Evolutionary conservation across 768 basidiomycete species (phyloP).

Genomic region (Mycena indigotica): DNA sequence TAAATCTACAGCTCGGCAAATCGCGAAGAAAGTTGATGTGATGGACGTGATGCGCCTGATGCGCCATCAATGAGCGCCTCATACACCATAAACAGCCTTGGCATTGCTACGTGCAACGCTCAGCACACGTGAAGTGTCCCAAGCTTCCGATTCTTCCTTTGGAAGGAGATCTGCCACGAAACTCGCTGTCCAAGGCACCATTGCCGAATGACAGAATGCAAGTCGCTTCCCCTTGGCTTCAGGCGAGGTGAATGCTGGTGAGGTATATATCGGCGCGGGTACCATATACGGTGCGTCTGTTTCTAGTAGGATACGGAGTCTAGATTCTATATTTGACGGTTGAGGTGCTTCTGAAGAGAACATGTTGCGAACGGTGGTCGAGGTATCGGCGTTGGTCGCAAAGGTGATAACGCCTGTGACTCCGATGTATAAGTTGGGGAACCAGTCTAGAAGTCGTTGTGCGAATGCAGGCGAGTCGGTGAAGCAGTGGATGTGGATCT

Average conservation of each 20-base stretch:
- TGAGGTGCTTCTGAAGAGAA: conserved; percentile 23
- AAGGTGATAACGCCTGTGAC: conserved; percentile 88
- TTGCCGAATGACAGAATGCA: conserved; percentile 74
- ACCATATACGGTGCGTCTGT: conserved; percentile 91
- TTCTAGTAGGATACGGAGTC: conserved; percentile 66
- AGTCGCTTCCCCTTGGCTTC: conserved; percentile 58
- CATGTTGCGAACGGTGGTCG: conserved; percentile 64
- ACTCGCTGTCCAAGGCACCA: conserved; percentile 86
- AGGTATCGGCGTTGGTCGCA: conserved; percentile 71
- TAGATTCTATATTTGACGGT: conserved; percentile 18
- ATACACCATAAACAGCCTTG: conserved; percentile 59
- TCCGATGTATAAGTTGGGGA: conserved; percentile 82
- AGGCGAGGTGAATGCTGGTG: conserved; percentile 38
- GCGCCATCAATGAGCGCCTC: too few relatives aligned
- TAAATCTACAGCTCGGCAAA: too few relatives aligned
- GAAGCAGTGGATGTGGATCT: conserved; percentile 90
- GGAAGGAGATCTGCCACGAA: conserved; percentile 53
- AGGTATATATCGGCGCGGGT: conserved; percentile 68
- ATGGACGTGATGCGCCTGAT: too few relatives aligned
- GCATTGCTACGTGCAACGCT: conserved; percentile 67
- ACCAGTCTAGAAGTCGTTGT: conserved; percentile 67
- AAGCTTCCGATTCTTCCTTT: conserved; percentile 44
- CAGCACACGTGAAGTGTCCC: conserved; percentile 63
- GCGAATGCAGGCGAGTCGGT: conserved; percentile 82
- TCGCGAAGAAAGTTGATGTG: too few relatives aligned